Evolutionary conservation across 2,329 filamentous ascomycete species (phyloP), one percentile per base, ranked within the genome.

Genomic region (Colletotrichum chrysophilum): DNA sequence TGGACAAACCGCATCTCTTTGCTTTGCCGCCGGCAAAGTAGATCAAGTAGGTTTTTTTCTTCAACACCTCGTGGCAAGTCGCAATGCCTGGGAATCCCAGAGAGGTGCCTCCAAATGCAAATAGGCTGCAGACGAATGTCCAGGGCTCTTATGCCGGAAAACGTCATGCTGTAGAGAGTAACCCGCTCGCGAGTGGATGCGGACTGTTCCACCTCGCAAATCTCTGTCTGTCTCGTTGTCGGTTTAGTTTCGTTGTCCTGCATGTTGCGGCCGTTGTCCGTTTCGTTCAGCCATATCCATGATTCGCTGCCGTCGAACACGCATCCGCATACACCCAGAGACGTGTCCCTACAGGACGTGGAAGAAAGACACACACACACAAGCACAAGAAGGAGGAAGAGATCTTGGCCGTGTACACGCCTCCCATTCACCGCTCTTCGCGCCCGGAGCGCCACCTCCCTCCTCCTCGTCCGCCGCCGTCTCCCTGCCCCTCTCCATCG

Each of bases 321-420:
- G 55, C 65, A 36, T 52, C 28, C 18, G 43, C 79, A 28, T 28
- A 79, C 21, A 78, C 75, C 13, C 79, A 61, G 58, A 34, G 58
- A 61, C 9, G 28, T 61, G 58, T 61, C 24, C 26, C 18, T 62
- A 62, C 60, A 21, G 60, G 32, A 36, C 32, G 21, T 38, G 16
- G 28, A 61, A 61, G 60, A 78, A 18, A 71, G 62, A 64, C 24
- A 65, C 43, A 64, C 24, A 65, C 43, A 52, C 43, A 52, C 43
- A 52, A 7, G 5, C 43, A 13, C 43, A n/a, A 70, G 61, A 21
- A 34, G 4, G 61, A 43, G 61, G 61, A 28, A 30, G 58, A 30
- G 58, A 7, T 32, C 72, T 69, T 36, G 67, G 62, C 7, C 58
- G 62, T 34, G 77, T 73, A 24, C 61, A 38, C 61, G 13, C 14